Evolutionary conservation across 768 basidiomycete genomes (phyloP).

Genomic region (Boletus rubropictus): DNA sequence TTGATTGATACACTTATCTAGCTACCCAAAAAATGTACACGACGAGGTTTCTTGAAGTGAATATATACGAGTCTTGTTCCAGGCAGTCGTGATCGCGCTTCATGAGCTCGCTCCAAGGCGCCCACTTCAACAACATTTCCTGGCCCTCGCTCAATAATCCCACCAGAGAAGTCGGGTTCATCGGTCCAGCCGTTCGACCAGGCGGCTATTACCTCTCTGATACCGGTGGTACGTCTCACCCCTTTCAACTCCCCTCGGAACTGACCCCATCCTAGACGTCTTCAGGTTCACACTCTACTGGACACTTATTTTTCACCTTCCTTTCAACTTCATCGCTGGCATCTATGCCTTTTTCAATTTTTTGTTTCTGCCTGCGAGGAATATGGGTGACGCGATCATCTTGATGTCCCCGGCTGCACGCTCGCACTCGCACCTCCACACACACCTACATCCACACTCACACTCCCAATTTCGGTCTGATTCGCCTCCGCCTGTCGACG

Average conservation of each 20-base stretch:
- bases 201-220: constrained; percentile 33
- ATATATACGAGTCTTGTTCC: too few species aligned
- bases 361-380: constrained; percentile 31
- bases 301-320: constrained; percentile 43
- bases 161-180: constrained; percentile 29
- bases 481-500: neutral
- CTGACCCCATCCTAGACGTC: constrained; percentile 28
- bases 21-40: neutral
- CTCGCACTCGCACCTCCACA: neutral
- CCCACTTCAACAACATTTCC: constrained; percentile 18
- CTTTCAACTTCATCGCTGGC: constrained; percentile 36
- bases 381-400: neutral
- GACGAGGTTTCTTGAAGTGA: constrained; percentile 2
- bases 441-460: neutral
- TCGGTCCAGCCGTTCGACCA: constrained; percentile 25
- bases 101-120: constrained; percentile 1
- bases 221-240: constrained; percentile 24
- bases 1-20: neutral
- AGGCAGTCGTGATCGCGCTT: too few species aligned
- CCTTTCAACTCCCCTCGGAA: too few species aligned
- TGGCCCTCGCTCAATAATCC: constrained; percentile 39
- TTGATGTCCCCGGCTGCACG: neutral
- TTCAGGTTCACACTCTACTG: constrained; percentile 45
- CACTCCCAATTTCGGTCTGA: neutral
- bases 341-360: constrained; percentile 40